A percentile compares a stretch with the other conserved stretches of the same genome.
Conservation (phyloP, 2,329 filamentous ascomycete species). For the Hypoxylon sp. region DNA sequence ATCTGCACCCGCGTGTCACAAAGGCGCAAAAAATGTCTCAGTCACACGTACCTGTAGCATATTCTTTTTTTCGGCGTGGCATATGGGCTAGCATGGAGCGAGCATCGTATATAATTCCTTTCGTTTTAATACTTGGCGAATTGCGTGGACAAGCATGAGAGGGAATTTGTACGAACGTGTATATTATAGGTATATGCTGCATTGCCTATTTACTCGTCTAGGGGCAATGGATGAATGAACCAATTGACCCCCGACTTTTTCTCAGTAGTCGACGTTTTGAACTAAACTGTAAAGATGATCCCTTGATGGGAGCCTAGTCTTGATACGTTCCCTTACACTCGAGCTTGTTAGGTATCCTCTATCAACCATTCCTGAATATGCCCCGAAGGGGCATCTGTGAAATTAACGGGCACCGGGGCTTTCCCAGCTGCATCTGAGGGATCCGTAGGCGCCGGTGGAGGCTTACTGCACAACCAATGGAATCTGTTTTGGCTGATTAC, state of each 20-base stretch:
- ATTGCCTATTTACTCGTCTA: constrained; percentile 4
- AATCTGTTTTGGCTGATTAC: neutral
- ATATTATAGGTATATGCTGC: constrained; percentile 22
- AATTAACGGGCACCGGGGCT: neutral
- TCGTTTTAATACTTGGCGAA: constrained; percentile 11
- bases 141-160: neutral
- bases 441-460: neutral
- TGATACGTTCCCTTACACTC: neutral
- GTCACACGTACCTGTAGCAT: constrained; percentile 27
- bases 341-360: neutral
- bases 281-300: neutral
- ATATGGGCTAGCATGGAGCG: constrained; percentile 40
- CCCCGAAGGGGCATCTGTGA: neutral
- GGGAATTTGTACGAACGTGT: constrained; percentile 19
- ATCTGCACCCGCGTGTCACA: constrained; percentile 20
- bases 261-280: neutral
- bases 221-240: constrained; percentile 27
- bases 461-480: neutral
- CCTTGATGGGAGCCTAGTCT: neutral
- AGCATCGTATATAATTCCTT: constrained; percentile 31
- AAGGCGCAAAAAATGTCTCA: constrained; percentile 2
- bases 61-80: constrained; percentile 21
- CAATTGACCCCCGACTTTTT: constrained; percentile 5
- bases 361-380: neutral
- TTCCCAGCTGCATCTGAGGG: neutral